A percentile compares a stretch with the other conserved stretches of the same genome.
These are phyloP conservation scores for Septoria linicola DNA, from an alignment of 2,329 filamentous ascomycete genomes.

Conservation along the genomic window DNA sequence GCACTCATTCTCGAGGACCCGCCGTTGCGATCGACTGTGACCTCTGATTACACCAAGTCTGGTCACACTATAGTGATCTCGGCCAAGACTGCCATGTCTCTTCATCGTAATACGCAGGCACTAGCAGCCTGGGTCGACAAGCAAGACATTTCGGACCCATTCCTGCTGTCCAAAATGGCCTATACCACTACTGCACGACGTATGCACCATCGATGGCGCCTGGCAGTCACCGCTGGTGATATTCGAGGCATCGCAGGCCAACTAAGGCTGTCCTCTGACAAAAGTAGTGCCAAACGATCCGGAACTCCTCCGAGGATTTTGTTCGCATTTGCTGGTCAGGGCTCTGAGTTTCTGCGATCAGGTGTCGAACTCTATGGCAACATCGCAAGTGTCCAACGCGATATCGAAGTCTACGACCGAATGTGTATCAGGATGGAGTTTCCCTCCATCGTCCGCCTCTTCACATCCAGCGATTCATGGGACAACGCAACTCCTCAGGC, in stretches of 20 bases:
- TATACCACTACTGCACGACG: too few species aligned
- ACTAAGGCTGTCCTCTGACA: too few species aligned
- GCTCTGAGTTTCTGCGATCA: slow-evolving; percentile 31
- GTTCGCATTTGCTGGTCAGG: slow-evolving; percentile 46
- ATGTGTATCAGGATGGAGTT: slow-evolving; percentile 36
- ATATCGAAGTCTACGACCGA: slow-evolving; percentile 36
- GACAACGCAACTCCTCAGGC: slow-evolving; percentile 18
- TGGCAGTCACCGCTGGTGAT: too few species aligned
- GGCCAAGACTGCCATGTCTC: slow-evolving; percentile 52
- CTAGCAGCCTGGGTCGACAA: slow-evolving; percentile 57
- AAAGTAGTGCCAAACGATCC: too few species aligned
- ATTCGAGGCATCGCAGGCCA: too few species aligned
- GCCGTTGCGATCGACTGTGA: too few species aligned
- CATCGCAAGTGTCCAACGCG: slow-evolving; percentile 32
- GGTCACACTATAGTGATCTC: slow-evolving; percentile 60
- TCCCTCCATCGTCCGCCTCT: slow-evolving; percentile 32
- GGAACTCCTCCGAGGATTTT: slow-evolving; percentile 30
- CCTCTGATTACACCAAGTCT: too few species aligned
- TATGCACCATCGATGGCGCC: too few species aligned
- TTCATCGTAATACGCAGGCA: slow-evolving; percentile 57
- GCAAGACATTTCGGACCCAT: too few species aligned
- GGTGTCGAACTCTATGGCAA: slow-evolving; percentile 38
- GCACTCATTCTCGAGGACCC: slow-evolving; percentile 65
- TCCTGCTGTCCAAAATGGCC: slow-evolving; percentile 45
- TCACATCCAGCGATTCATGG: slow-evolving; percentile 20